phyloP scores from a whole-genome alignment of 1,284 basidiomycete genomes.

The Hemileia vastatrix region DNA sequence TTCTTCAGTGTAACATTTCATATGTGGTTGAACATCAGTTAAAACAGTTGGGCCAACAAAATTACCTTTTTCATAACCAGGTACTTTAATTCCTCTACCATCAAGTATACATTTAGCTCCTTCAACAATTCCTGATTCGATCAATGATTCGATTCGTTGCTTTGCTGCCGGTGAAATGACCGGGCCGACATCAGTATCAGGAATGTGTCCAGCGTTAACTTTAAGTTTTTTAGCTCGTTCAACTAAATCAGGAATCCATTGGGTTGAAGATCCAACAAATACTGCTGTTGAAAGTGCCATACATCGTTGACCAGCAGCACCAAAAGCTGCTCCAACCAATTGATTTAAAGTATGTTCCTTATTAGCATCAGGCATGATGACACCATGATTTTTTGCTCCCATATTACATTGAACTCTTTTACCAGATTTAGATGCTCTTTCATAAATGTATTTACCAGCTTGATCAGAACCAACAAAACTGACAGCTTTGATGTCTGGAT shows the following conservation, averaged over 20 bases:
- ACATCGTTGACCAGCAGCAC: constrained; percentile 39
- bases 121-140: constrained; percentile 68
- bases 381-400: constrained; percentile 33
- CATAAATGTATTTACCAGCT: constrained; percentile 39
- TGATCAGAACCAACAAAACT: constrained; percentile 38
- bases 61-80: constrained; percentile 77
- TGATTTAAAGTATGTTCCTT: constrained; percentile 38
- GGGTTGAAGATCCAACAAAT: constrained; percentile 33
- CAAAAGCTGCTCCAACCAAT: constrained; percentile 39
- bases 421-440: constrained; percentile 35
- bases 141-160: constrained; percentile 63
- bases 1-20: constrained; percentile 84
- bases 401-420: constrained; percentile 40
- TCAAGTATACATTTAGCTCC: constrained; percentile 82
- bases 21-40: constrained; percentile 67
- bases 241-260: constrained; percentile 34
- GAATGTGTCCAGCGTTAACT: no score
- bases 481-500: constrained; percentile 38
- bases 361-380: constrained; percentile 41
- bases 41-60: constrained; percentile 90
- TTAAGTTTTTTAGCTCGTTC: constrained; percentile 38
- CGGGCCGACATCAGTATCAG: no score
- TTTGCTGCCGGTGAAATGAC: constrained; percentile 83
- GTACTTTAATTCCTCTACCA: constrained; percentile 61
- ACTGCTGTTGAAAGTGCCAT: constrained; percentile 38